These are phyloP conservation scores for Pleurostoma richardsiae DNA, from an alignment of 2,329 filamentous ascomycete genomes.

Conservation along the genomic window DNA sequence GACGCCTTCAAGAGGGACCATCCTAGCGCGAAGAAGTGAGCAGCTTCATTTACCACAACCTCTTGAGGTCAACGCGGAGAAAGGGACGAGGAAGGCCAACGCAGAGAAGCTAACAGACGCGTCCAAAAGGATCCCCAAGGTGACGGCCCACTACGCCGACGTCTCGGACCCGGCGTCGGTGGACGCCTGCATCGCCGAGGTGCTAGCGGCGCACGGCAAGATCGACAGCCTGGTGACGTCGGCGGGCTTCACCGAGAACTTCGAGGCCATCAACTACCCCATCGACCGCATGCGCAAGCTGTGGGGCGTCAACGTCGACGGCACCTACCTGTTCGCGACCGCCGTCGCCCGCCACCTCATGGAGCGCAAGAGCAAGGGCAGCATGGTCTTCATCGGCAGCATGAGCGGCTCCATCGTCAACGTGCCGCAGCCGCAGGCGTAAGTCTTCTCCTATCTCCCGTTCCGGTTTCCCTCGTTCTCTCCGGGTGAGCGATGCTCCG, in stretches of 20 bases:
- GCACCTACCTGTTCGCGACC: slow-evolving; percentile 84
- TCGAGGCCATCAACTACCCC: slow-evolving; percentile 85
- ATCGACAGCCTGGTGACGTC: slow-evolving; percentile 92
- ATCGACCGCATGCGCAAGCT: slow-evolving; percentile 88
- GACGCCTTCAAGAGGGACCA: slow-evolving; percentile 75
- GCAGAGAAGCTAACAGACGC: no score
- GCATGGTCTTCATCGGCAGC: slow-evolving; percentile 91
- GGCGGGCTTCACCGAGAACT: slow-evolving; percentile 96
- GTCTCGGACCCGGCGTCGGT: slow-evolving; percentile 79
- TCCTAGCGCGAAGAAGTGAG: slow-evolving; percentile 64
- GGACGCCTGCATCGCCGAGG: slow-evolving; percentile 64
- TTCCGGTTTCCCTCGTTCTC: background rate
- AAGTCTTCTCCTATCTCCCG: slow-evolving; percentile 17
- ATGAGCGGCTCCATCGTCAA: slow-evolving; percentile 96
- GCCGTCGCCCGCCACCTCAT: slow-evolving; percentile 85
- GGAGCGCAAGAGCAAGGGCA: slow-evolving; percentile 71
- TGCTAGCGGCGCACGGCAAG: slow-evolving; percentile 67
- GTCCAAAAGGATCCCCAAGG: slow-evolving; percentile 59
- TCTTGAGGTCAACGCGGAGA: background rate
- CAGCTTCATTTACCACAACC: slow-evolving; percentile 1
- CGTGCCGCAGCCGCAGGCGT: slow-evolving; percentile 86
- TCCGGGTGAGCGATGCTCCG: background rate
- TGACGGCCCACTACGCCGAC: slow-evolving; percentile 87
- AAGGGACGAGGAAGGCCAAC: background rate
- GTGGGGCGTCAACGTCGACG: slow-evolving; percentile 89